Evolutionary conservation across 1,284 basidiomycete genomes (phyloP).

Genomic region (Rhodotorula glutinis): DNA sequence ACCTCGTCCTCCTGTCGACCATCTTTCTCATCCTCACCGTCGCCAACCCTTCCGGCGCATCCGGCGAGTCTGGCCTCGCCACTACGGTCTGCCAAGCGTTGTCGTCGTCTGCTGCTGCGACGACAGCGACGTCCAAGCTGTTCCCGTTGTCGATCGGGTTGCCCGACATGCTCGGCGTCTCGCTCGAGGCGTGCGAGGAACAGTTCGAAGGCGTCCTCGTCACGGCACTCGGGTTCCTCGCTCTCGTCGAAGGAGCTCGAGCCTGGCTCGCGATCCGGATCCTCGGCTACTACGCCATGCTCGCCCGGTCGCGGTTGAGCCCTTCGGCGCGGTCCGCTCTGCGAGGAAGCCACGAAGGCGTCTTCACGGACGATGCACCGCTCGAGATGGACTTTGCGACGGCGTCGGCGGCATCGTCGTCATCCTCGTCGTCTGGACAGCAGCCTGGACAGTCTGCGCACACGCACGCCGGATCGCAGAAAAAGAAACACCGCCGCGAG

Average conservation of each 20-base stretch:
- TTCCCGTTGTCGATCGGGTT: not conserved
- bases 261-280: conserved; percentile 15
- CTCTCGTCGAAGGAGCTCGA: conserved; percentile 12
- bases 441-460: no score
- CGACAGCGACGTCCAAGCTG: conserved; percentile 2
- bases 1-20: conserved; percentile 22
- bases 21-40: conserved; percentile 11
- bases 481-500: conserved; percentile 8
- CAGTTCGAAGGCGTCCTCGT: conserved; percentile 19
- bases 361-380: conserved; percentile 20
- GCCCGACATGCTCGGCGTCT: conserved; percentile 28
- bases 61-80: conserved; percentile 10
- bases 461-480: not conserved
- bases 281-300: conserved; percentile 16
- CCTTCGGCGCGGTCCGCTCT: not conserved
- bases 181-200: conserved; percentile 31
- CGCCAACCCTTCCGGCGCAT: conserved; percentile 8
- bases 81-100: conserved; percentile 28
- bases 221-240: not conserved
- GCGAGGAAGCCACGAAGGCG: not conserved
- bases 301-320: not conserved
- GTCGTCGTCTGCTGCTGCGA: conserved; percentile 5
- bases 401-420: not conserved
- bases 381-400: conserved; percentile 8
- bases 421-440: no score